phyloP scores from a whole-genome alignment of 2,329 filamentous ascomycete species.

The Cercospora sp. region DNA sequence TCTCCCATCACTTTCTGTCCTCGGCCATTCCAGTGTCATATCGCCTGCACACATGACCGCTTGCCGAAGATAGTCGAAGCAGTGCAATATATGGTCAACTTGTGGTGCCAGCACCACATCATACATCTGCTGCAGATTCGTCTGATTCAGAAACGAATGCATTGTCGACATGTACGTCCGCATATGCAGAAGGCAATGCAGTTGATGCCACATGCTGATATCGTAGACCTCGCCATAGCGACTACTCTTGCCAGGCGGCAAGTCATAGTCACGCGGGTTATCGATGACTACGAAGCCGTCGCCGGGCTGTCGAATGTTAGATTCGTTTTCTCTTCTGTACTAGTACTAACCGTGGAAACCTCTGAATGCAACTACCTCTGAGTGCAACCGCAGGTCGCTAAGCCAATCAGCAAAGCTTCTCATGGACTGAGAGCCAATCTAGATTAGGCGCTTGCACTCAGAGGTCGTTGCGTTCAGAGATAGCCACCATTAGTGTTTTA shows the following conservation, averaged over 20 bases:
- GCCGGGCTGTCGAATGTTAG: constrained; percentile 25
- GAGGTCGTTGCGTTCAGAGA: background rate
- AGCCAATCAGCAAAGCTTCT: background rate
- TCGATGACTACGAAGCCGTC: constrained; percentile 40
- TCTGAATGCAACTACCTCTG: background rate
- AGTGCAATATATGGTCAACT: constrained; percentile 35
- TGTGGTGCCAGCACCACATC: constrained; percentile 28
- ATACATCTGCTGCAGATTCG: constrained; percentile 24
- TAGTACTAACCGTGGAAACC: background rate
- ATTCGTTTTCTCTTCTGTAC: background rate
- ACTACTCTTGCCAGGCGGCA: constrained; percentile 35
- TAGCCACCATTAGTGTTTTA: background rate
- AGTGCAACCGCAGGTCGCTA: background rate
- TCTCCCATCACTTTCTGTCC: constrained; percentile 34
- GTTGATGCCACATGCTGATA: constrained; percentile 41
- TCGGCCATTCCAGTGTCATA: constrained; percentile 38
- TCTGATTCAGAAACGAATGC: constrained; percentile 67
- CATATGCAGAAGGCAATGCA: constrained; percentile 40
- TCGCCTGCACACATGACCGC: constrained; percentile 35
- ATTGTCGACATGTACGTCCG: constrained; percentile 77
- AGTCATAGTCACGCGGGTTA: constrained; percentile 27
- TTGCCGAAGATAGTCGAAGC: constrained; percentile 38
- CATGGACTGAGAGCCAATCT: background rate
- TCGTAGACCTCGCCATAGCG: constrained; percentile 37
- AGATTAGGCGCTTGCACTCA: background rate